Evolutionary conservation across 805 yeast genomes (phyloP).

Genomic region (Tanozyma kutaoensis): DNA sequence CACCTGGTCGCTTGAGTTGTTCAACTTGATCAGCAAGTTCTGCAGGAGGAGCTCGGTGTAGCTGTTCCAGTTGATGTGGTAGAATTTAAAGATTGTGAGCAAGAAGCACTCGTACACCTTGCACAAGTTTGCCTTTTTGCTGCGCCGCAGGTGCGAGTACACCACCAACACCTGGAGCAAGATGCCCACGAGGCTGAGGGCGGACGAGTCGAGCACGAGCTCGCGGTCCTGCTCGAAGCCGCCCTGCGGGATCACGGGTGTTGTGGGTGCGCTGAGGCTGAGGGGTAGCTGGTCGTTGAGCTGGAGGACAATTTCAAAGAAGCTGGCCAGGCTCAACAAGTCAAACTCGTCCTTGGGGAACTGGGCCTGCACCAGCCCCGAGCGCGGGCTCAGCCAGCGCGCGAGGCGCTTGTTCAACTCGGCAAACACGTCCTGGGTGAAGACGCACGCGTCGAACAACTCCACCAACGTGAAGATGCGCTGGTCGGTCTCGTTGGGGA

Average conservation of each 20-base stretch:
- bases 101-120: constrained; percentile 20
- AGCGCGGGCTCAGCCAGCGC: constrained; percentile 14
- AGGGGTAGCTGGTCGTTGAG: constrained; percentile 29
- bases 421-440: constrained; percentile 13
- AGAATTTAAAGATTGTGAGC: constrained; percentile 19
- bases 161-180: constrained; percentile 21
- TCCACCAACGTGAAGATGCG: constrained; percentile 19
- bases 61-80: constrained; percentile 29
- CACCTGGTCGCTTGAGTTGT: constrained; percentile 18
- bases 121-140: constrained; percentile 13
- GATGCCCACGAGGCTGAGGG: constrained; percentile 15
- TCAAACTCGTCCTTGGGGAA: constrained; percentile 19
- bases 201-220: no score
- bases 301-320: constrained; percentile 22
- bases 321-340: constrained; percentile 12
- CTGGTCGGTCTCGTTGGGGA: constrained; percentile 10
- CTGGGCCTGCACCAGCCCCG: constrained; percentile 9
- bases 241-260: constrained; percentile 16
- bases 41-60: constrained; percentile 16
- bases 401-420: constrained; percentile 13
- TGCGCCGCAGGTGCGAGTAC: constrained; percentile 20
- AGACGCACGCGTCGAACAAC: constrained; percentile 17
- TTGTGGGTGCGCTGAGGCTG: constrained; percentile 30
- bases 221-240: no score
- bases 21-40: constrained; percentile 24